Evolutionary conservation across 1,139 yeast species (phyloP), one percentile per base, ranked within the genome.

Genomic region (Kurtzmaniella quercitrusa): DNA sequence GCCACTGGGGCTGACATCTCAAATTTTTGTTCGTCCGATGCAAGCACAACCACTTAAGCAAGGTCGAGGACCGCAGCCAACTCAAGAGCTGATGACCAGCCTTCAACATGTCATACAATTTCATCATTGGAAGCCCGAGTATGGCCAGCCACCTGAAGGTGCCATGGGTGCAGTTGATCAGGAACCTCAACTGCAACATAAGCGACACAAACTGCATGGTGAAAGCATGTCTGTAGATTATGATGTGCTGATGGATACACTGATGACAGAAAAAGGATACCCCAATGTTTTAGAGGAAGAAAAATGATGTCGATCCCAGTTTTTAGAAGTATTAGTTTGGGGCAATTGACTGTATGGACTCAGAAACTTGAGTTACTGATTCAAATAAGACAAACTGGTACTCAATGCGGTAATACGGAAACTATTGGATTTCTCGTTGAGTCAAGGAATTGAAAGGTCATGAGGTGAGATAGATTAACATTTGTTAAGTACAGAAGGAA

Each of bases 61-160:
- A 47, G 58, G 56, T 34, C 56, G 51, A 44, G 53, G 53, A 30
- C 63, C 60, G 22, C 72, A 68, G 2, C 75, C 76, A 18, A 61
- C 74, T 19, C 78, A 71, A 48, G 78, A 74, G 51, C 65, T 74
- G 33, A 73, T 74, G 76, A 68, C 77, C 6, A 68, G 76, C n/a
- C 70, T 71, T 46, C 79, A 74, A 54, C 79, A 74, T 48, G 63
- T 74, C 5, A 74, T 74, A 23, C 80, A 74, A 47, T 74, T 74
- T 50, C 79, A 74, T 45, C 80, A 74, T 47, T 74, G 79, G 79
- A 69, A 68, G 48, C 79, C 79, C 1, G 75, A 66, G 39, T 61
- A 55, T 14, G 34, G 34, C 16, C 34, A 30, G 18, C 34, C 34
- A 14, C 34, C 18, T 14, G 34, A 16, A 14, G 34, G 30, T 11